A percentile compares a stretch with the other conserved stretches of the same genome.
Conservation (phyloP, 805 yeast genomes). For the Tetrapisispora fleetii region DNA sequence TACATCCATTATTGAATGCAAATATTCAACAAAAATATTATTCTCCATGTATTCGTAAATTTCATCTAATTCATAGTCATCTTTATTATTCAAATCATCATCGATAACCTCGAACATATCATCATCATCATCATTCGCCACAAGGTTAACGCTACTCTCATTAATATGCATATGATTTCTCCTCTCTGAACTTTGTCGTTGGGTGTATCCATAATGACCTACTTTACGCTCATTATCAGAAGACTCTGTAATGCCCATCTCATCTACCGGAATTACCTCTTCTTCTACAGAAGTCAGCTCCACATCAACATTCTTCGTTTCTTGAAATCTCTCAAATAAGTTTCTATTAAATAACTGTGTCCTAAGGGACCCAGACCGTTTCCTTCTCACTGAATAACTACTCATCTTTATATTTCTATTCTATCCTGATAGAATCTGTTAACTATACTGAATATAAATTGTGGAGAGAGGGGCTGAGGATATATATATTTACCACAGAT, state of each 20-base stretch:
- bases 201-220: neutral
- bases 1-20: constrained; percentile 12
- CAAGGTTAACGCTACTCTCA: neutral
- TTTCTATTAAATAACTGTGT: constrained; percentile 28
- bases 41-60: constrained; percentile 1
- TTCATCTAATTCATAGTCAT: constrained; percentile 4
- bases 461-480: neutral
- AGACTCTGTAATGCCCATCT: neutral
- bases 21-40: constrained; percentile 1
- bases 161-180: neutral
- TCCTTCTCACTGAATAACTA: constrained; percentile 12
- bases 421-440: neutral
- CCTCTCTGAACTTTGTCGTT: neutral
- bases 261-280: neutral
- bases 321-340: constrained; percentile 19
- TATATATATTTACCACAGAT: neutral
- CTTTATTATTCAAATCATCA: constrained; percentile 2
- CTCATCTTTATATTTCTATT: constrained; percentile 1
- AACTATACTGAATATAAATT: neutral
- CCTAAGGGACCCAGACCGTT: constrained; percentile 25
- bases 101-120: constrained; percentile 4
- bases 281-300: constrained; percentile 12
- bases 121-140: neutral
- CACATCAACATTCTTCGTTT: constrained; percentile 7
- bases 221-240: neutral